phyloP scores from a whole-genome alignment of 129 eudicot genomes.

The Glebionis coronaria region DNA sequence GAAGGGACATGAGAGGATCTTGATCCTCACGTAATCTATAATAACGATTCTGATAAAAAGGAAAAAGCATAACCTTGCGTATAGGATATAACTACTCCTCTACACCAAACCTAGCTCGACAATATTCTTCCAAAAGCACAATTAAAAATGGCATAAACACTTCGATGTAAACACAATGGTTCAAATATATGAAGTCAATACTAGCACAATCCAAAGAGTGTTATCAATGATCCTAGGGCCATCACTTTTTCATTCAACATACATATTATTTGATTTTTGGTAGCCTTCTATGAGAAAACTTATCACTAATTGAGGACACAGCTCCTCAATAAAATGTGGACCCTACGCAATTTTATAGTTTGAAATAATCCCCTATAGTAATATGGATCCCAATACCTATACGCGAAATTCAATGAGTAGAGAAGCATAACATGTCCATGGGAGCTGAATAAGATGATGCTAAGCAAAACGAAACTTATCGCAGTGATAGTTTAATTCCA shows the following conservation, averaged over 20 bases:
- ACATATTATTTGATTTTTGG: too few relatives aligned
- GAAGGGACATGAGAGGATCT: too few relatives aligned
- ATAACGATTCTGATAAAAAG: neutral
- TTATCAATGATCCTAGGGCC: conserved; percentile 8
- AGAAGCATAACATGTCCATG: neutral
- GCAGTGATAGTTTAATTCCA: neutral
- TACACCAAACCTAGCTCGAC: neutral
- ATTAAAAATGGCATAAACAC: neutral
- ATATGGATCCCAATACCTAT: conserved; percentile 96
- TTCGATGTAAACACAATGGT: neutral
- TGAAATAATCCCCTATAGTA: conserved; percentile 37
- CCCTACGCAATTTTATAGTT: neutral
- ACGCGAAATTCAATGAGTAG: conserved; percentile 13
- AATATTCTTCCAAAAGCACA: neutral
- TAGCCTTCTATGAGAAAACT: too few relatives aligned
- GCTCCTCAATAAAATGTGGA: conserved; percentile 7
- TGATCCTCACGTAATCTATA: neutral
- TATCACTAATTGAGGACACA: neutral
- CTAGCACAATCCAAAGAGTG: neutral
- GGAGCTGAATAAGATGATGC: conserved; percentile 4
- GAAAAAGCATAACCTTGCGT: conserved; percentile 14
- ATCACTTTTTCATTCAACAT: conserved; percentile 1
- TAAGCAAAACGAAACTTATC: neutral
- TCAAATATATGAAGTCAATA: conserved; percentile 2
- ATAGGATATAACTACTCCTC: neutral